phyloP scores from a whole-genome alignment of 305 asterid species.

The Rubia balearica region DNA sequence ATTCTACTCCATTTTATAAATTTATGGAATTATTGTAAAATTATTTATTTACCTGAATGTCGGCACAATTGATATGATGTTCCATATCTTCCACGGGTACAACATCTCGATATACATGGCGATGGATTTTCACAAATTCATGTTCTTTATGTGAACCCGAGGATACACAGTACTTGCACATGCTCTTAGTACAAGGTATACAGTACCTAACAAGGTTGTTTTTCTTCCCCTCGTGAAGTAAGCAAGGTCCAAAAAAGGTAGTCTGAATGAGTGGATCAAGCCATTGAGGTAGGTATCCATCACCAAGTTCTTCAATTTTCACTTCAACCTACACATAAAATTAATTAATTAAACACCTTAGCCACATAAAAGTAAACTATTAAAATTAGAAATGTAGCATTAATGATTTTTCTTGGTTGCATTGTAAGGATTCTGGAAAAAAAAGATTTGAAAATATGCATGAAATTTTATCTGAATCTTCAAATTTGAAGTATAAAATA shows the following conservation, averaged over 20 bases:
- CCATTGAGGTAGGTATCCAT: neutral
- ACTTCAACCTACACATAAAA: too few relatives aligned
- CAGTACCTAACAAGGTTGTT: neutral
- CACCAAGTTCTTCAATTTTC: too few relatives aligned
- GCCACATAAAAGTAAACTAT: too few relatives aligned
- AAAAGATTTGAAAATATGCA: too few relatives aligned
- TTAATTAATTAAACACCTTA: too few relatives aligned
- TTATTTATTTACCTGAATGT: neutral
- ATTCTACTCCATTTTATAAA: too few relatives aligned
- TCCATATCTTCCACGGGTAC: neutral
- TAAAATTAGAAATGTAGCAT: too few relatives aligned
- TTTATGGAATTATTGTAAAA: too few relatives aligned
- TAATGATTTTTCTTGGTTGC: too few relatives aligned
- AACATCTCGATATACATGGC: neutral
- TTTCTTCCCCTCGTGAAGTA: neutral
- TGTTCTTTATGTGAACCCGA: neutral
- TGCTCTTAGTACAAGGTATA: neutral
- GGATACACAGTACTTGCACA: neutral
- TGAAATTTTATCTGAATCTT: too few relatives aligned
- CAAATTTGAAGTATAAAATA: too few relatives aligned
- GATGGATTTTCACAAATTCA: neutral
- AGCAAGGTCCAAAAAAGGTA: neutral
- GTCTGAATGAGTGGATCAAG: neutral
- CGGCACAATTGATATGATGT: neutral
- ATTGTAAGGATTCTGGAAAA: too few relatives aligned